A percentile compares a stretch with the other conserved stretches of the same genome.
Evolutionary conservation across 495 filamentous ascomycete species (phyloP).

Genomic region (Penicillium arizonense): DNA sequence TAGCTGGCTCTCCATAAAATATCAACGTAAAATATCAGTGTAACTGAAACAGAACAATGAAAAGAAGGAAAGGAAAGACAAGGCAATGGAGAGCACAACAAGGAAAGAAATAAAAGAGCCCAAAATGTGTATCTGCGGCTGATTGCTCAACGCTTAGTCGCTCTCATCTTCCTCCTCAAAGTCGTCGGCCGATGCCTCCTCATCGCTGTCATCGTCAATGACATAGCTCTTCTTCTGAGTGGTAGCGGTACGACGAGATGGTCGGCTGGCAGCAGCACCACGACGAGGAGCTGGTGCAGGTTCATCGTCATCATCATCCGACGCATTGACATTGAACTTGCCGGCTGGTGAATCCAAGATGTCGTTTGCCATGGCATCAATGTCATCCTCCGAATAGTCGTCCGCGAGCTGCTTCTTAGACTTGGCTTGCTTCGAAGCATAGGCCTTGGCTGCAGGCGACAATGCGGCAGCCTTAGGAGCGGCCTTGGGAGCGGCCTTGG

Average conservation of each 20-base stretch:
- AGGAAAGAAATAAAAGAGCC: slow-evolving; percentile 9
- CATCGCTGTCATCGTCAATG: slow-evolving; percentile 52
- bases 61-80: slow-evolving; percentile 9
- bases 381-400: slow-evolving; percentile 47
- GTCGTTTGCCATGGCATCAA: slow-evolving; percentile 56
- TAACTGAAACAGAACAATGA: slow-evolving; percentile 9
- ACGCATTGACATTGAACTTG: slow-evolving; percentile 28
- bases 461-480: slow-evolving; percentile 48
- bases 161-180: slow-evolving; percentile 37
- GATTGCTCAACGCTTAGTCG: slow-evolving; percentile 23
- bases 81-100: slow-evolving; percentile 4
- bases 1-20: slow-evolving; percentile 17
- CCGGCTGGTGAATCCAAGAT: slow-evolving; percentile 51
- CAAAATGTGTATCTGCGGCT: background rate
- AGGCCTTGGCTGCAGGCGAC: slow-evolving; percentile 79
- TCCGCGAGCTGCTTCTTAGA: slow-evolving; percentile 39
- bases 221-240: slow-evolving; percentile 54
- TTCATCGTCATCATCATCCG: slow-evolving; percentile 31
- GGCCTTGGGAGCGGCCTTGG: slow-evolving; percentile 32
- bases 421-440: slow-evolving; percentile 71
- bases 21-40: background rate
- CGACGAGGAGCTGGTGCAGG: slow-evolving; percentile 35
- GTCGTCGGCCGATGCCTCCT: slow-evolving; percentile 40
- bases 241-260: slow-evolving; percentile 52
- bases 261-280: slow-evolving; percentile 38